phyloP scores from a whole-genome alignment of 78 protist species.

The Bodo saltans region DNA sequence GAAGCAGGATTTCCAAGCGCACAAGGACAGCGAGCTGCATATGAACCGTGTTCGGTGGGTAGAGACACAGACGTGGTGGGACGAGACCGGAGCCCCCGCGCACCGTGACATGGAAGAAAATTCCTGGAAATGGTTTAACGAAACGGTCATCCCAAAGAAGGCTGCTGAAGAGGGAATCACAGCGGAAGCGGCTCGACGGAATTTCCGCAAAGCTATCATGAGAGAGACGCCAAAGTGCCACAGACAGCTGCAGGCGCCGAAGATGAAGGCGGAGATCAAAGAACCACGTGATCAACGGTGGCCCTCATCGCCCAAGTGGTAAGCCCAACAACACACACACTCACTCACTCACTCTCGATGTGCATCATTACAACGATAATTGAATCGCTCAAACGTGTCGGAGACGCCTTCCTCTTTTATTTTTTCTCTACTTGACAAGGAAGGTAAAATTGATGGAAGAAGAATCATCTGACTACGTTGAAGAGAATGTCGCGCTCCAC shows the following conservation, averaged over 20 bases:
- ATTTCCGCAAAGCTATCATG: not conserved
- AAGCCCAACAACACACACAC: too few species aligned
- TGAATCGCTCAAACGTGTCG: too few species aligned
- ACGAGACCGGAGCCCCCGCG: not conserved
- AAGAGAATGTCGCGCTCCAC: too few species aligned
- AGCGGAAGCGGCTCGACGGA: not conserved
- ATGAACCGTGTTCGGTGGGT: not conserved
- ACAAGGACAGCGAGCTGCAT: not conserved
- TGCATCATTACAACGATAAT: too few species aligned
- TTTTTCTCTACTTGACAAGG: too few species aligned
- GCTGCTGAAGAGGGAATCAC: not conserved
- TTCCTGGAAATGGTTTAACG: not conserved
- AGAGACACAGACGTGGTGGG: not conserved
- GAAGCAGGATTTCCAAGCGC: not conserved
- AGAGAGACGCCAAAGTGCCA: not conserved
- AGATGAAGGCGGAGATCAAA: not conserved
- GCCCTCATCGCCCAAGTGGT: not conserved
- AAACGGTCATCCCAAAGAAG: not conserved
- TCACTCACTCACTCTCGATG: too few species aligned
- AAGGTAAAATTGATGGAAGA: too few species aligned
- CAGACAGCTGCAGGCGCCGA: not conserved
- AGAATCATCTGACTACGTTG: too few species aligned
- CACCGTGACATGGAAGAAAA: not conserved
- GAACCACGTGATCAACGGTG: not conserved
- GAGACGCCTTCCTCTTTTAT: too few species aligned